phyloP scores from a whole-genome alignment of 345 rosid genomes.

The Moringa oleifera region DNA sequence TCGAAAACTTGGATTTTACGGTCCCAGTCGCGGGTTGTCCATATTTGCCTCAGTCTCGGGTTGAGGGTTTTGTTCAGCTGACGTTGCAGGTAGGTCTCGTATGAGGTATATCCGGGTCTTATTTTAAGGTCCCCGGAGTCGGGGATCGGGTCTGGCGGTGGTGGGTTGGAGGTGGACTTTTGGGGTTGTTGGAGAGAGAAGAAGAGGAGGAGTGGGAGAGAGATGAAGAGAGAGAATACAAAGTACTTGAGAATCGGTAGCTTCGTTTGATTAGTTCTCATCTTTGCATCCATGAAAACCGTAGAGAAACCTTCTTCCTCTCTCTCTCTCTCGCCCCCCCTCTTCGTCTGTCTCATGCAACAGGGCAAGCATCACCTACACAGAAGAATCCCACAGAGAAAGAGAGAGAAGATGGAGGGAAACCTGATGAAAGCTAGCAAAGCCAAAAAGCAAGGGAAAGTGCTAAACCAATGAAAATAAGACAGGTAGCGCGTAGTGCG shows the following conservation, averaged over 20 bases:
- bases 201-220: constrained; percentile 31
- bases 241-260: constrained; percentile 27
- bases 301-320: not conserved
- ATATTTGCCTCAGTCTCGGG: constrained; percentile 59
- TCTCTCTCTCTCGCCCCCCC: not conserved
- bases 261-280: constrained; percentile 12
- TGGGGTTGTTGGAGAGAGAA: constrained; percentile 27
- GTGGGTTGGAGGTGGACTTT: constrained; percentile 6
- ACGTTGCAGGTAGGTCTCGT: constrained; percentile 72
- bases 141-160: not conserved
- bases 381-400: too few species aligned
- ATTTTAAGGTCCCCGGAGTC: constrained; percentile 36
- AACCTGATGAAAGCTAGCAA: not conserved
- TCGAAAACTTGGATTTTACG: constrained; percentile 71
- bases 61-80: constrained; percentile 92
- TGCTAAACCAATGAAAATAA: not conserved
- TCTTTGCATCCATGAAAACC: not conserved
- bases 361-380: too few species aligned
- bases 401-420: constrained; percentile 5
- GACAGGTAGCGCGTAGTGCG: not conserved
- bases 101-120: constrained; percentile 70
- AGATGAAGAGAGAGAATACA: constrained; percentile 32
- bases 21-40: constrained; percentile 90
- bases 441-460: constrained; percentile 8
- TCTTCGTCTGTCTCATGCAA: not conserved